Evolutionary conservation across 108 stramenopile genomes (phyloP).

Genomic region (Skeletonema tropicum): DNA sequence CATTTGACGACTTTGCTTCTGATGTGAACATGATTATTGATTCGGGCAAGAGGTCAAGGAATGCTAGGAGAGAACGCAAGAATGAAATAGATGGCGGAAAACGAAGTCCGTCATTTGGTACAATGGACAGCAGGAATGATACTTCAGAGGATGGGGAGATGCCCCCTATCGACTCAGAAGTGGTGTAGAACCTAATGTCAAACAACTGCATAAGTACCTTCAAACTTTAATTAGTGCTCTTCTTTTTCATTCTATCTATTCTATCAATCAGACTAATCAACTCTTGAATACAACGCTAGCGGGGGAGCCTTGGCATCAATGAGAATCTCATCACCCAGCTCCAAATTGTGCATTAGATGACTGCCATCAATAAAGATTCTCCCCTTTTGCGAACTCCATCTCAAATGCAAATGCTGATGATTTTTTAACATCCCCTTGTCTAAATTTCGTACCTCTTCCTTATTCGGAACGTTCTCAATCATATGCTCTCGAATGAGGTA

Average conservation of each 20-base stretch:
- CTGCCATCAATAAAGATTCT: conserved; percentile 87
- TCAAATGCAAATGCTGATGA: conserved; percentile 81
- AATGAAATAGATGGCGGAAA: not conserved
- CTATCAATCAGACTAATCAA: conserved; percentile 22
- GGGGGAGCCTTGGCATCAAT: conserved; percentile 88
- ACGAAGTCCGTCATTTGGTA: not conserved
- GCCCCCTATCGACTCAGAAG: not conserved
- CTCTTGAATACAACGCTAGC: conserved; percentile 65
- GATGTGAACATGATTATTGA: conserved; percentile 60
- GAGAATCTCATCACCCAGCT: conserved; percentile 93
- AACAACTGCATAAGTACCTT: not conserved
- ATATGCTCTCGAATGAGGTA: conserved; percentile 95
- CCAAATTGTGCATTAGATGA: conserved; percentile 89
- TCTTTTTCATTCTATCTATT: not conserved
- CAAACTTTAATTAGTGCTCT: not conserved
- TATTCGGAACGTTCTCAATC: conserved; percentile 68
- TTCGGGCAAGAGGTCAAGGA: conserved; percentile 37
- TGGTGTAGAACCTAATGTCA: not conserved
- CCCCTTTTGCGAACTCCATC: conserved; percentile 96
- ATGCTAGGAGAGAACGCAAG: conserved; percentile 11
- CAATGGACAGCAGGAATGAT: not conserved
- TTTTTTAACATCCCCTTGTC: conserved; percentile 80
- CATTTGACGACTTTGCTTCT: conserved; percentile 74
- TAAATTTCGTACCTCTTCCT: conserved; percentile 55
- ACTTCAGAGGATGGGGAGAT: not conserved